Conservation (phyloP, 257 asterid species). For the Jasminum sambac region DNA sequence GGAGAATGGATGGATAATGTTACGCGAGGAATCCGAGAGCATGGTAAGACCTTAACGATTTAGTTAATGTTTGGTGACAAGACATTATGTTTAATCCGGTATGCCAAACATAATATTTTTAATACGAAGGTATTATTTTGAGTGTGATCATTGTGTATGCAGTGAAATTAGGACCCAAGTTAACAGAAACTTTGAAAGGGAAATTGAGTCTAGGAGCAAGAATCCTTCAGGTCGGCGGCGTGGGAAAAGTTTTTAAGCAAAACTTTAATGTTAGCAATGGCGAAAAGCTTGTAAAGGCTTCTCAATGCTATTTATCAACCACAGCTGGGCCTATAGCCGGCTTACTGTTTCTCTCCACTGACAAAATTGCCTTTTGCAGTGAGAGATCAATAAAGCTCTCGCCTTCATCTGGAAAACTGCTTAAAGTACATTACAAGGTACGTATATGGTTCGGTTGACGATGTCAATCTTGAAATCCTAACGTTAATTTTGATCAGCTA, state of each 20-base stretch:
- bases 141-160: not conserved
- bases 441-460: no score
- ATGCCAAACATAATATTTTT: not conserved
- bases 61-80: not conserved
- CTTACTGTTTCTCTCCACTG: slow-evolving; percentile 26
- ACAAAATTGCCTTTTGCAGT: slow-evolving; percentile 28
- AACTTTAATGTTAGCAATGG: slow-evolving; percentile 19
- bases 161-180: not conserved
- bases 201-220: slow-evolving; percentile 16
- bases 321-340: slow-evolving; percentile 32
- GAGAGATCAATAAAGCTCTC: slow-evolving; percentile 24
- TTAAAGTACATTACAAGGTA: slow-evolving; percentile 41
- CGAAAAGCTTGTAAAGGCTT: slow-evolving; percentile 29
- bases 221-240: not conserved
- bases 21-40: slow-evolving; percentile 2
- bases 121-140: not conserved
- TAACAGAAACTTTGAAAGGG: slow-evolving; percentile 2
- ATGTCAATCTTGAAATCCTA: no score
- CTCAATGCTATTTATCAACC: slow-evolving; percentile 29
- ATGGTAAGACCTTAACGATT: not conserved
- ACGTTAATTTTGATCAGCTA: no score
- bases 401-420: slow-evolving; percentile 22
- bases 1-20: slow-evolving; percentile 12
- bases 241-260: slow-evolving; percentile 25
- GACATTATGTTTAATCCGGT: not conserved